These are phyloP conservation scores for Eucalyptus microcorys DNA, from an alignment of 345 rosid genomes.

Conservation along the genomic window DNA sequence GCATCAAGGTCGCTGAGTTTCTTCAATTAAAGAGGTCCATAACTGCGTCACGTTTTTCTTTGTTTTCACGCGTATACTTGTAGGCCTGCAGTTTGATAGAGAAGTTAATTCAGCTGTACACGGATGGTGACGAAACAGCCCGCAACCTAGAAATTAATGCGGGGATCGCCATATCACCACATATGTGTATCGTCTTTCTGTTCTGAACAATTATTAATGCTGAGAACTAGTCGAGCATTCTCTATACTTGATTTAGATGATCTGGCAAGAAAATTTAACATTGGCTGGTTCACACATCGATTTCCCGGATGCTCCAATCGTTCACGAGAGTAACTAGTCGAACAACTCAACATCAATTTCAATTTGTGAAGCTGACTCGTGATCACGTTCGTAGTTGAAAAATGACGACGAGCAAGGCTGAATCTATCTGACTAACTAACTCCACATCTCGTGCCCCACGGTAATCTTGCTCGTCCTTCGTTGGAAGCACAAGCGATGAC, in stretches of 20 bases:
- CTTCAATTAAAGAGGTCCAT: no score
- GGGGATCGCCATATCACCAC: not conserved
- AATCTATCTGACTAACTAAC: no score
- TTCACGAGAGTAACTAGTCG: not conserved
- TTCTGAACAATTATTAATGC: not conserved
- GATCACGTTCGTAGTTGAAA: no score
- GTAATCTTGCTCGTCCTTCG: no score
- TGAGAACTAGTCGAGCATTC: not conserved
- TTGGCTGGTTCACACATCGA: not conserved
- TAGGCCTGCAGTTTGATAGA: not conserved
- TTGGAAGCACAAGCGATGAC: no score
- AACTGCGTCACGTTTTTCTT: not conserved
- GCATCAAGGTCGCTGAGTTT: not conserved
- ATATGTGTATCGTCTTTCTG: not conserved
- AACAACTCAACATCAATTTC: no score
- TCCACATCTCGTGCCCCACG: no score
- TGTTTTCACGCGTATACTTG: not conserved
- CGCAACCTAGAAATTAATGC: not conserved
- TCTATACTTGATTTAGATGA: not conserved
- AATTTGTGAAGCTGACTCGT: no score
- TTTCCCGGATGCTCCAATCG: not conserved
- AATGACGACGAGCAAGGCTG: no score
- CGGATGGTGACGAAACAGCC: accelerated
- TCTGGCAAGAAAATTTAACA: not conserved
- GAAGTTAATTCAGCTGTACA: not conserved